Percentiles rank a stretch among this genome's conserved stretches.
phyloP scores from a whole-genome alignment of 1,284 basidiomycete species.

The Megacollybia platyphylla region DNA sequence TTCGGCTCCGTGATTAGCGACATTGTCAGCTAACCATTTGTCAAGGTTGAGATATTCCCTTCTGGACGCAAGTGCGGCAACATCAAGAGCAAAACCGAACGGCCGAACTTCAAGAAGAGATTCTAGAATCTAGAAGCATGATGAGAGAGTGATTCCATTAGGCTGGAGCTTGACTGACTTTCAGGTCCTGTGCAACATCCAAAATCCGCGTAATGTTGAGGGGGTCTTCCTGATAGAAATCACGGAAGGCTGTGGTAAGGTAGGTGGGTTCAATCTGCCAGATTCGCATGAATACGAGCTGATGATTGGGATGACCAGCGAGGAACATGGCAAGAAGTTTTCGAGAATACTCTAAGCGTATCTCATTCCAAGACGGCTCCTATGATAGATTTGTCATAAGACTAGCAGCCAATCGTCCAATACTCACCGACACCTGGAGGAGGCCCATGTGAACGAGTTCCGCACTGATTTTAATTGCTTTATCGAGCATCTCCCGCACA shows the following conservation, averaged over 20 bases:
- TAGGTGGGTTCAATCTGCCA: slow-evolving; percentile 85
- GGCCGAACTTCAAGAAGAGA: slow-evolving; percentile 80
- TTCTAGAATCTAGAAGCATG: slow-evolving; percentile 63
- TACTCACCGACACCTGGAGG: slow-evolving; percentile 76
- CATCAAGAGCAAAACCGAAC: slow-evolving; percentile 82
- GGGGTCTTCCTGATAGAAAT: slow-evolving; percentile 88
- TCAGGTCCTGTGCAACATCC: slow-evolving; percentile 91
- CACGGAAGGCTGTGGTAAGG: slow-evolving; percentile 77
- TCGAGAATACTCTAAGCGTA: slow-evolving; percentile 77
- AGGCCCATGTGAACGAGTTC: slow-evolving; percentile 93
- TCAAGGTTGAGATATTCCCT: slow-evolving; percentile 92
- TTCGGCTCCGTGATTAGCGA: slow-evolving; percentile 68
- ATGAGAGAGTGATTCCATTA: not conserved
- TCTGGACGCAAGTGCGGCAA: slow-evolving; percentile 86
- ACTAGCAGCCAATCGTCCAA: slow-evolving; percentile 1
- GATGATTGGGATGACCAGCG: slow-evolving; percentile 84
- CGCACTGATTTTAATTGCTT: slow-evolving; percentile 85
- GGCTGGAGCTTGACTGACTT: slow-evolving; percentile 35
- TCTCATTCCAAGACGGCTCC: slow-evolving; percentile 80
- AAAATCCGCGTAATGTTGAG: slow-evolving; percentile 90
- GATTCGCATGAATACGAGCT: slow-evolving; percentile 92
- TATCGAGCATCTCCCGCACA: slow-evolving; percentile 84
- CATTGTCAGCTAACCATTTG: slow-evolving; percentile 90
- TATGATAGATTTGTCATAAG: slow-evolving; percentile 10
- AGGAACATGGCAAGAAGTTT: slow-evolving; percentile 88